phyloP scores from a whole-genome alignment of 352 stramenopile species.

The Pythium periplocum region DNA sequence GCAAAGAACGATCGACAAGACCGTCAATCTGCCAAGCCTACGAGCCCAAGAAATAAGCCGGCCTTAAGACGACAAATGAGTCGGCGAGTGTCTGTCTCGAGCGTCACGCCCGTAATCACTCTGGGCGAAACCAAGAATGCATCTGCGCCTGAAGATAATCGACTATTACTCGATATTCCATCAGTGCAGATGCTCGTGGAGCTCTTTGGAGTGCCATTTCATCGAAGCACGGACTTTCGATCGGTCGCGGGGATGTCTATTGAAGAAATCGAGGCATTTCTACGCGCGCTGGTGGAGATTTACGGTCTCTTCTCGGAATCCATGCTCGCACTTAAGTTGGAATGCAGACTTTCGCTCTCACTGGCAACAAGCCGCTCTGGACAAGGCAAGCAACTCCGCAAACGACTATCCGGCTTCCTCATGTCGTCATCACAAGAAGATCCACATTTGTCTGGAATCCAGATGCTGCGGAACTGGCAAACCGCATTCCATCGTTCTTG shows the following conservation, averaged over 20 bases:
- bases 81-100: too few relatives aligned
- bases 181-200: neutral
- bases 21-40: too few relatives aligned
- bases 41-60: too few relatives aligned
- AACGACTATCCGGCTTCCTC: too few relatives aligned
- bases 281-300: neutral
- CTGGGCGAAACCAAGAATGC: too few relatives aligned
- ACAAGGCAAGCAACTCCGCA: too few relatives aligned
- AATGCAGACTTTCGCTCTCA: neutral
- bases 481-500: constrained; percentile 2
- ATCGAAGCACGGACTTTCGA: neutral
- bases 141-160: neutral
- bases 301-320: neutral
- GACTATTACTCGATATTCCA: neutral
- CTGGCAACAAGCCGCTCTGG: neutral
- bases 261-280: neutral
- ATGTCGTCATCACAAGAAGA: too few relatives aligned
- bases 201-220: neutral
- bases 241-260: too few relatives aligned
- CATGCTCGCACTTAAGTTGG: neutral
- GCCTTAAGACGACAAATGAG: too few relatives aligned
- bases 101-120: too few relatives aligned
- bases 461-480: constrained; percentile 5
- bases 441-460: neutral
- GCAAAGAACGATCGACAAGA: neutral